phyloP scores from a whole-genome alignment of 768 basidiomycete species.

The Hortiboletus campestris region DNA sequence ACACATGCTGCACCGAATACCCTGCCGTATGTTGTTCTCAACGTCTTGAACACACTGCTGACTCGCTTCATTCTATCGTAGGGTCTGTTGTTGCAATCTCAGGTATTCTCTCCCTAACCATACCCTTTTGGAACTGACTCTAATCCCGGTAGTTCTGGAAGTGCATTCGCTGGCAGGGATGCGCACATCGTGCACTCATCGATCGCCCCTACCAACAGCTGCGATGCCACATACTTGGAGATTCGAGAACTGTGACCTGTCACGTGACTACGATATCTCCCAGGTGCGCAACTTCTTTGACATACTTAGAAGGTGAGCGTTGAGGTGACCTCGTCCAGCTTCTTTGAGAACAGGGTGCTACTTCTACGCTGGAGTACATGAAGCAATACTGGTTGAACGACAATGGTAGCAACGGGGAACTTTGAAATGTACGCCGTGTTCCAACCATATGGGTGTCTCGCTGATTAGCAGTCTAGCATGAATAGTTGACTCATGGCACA shows the following conservation, averaged over 20 bases:
- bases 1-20: slow-evolving; percentile 63
- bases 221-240: slow-evolving; percentile 43
- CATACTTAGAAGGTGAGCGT: neutral
- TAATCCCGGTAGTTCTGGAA: slow-evolving; percentile 57
- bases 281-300: slow-evolving; percentile 27
- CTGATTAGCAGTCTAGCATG: slow-evolving; percentile 45
- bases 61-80: slow-evolving; percentile 22
- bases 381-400: slow-evolving; percentile 59
- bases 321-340: slow-evolving; percentile 39
- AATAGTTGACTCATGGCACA: slow-evolving; percentile 70
- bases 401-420: slow-evolving; percentile 55
- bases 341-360: slow-evolving; percentile 54
- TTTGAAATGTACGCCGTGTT: slow-evolving; percentile 58
- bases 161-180: slow-evolving; percentile 32
- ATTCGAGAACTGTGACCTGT: slow-evolving; percentile 37
- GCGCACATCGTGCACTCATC: neutral
- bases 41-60: neutral
- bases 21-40: slow-evolving; percentile 50
- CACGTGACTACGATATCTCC: slow-evolving; percentile 46
- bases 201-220: slow-evolving; percentile 37
- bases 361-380: slow-evolving; percentile 61
- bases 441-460: neutral
- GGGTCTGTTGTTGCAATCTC: slow-evolving; percentile 61
- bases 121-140: neutral
- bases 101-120: slow-evolving; percentile 31